Evolutionary conservation across 345 rosid species (phyloP).

Genomic region (Eucalyptus marginata): DNA sequence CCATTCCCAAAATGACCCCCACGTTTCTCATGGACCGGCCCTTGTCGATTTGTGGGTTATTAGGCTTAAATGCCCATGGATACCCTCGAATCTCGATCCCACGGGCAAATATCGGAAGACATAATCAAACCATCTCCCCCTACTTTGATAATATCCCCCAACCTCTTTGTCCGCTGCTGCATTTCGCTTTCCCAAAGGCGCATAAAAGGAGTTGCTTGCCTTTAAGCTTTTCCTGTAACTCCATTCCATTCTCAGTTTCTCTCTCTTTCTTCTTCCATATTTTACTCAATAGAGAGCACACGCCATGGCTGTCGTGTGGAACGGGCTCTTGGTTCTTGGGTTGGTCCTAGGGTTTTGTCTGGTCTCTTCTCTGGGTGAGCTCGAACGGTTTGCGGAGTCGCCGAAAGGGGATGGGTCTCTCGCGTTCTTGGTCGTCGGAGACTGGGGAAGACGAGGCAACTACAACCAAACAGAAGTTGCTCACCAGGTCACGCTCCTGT

Average conservation of each 20-base stretch:
- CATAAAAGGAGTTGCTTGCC: not conserved
- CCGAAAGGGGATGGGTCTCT: constrained; percentile 39
- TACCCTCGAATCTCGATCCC: not conserved
- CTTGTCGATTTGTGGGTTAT: not conserved
- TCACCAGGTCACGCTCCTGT: constrained; percentile 30
- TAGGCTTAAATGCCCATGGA: not conserved
- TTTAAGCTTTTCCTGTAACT: not conserved
- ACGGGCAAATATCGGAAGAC: not conserved
- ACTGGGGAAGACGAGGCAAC: constrained; percentile 65
- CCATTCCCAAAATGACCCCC: not conserved
- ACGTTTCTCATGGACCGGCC: not conserved
- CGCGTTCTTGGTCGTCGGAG: constrained; percentile 61
- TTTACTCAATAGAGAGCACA: not conserved
- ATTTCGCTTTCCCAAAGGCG: not conserved
- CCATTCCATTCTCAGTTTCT: not conserved
- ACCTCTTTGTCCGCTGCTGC: not conserved
- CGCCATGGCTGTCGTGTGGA: not conserved
- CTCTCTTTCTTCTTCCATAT: not conserved
- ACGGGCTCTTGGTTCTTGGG: not conserved
- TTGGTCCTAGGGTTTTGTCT: not conserved
- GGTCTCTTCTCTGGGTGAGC: constrained; percentile 16
- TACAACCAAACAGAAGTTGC: constrained; percentile 68
- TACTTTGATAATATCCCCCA: not conserved
- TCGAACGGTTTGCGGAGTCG: constrained; percentile 23
- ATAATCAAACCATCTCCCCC: not conserved